These are phyloP conservation scores for Echinosophora koreensis DNA, from an alignment of 306 rosid genomes.

Conservation along the genomic window DNA sequence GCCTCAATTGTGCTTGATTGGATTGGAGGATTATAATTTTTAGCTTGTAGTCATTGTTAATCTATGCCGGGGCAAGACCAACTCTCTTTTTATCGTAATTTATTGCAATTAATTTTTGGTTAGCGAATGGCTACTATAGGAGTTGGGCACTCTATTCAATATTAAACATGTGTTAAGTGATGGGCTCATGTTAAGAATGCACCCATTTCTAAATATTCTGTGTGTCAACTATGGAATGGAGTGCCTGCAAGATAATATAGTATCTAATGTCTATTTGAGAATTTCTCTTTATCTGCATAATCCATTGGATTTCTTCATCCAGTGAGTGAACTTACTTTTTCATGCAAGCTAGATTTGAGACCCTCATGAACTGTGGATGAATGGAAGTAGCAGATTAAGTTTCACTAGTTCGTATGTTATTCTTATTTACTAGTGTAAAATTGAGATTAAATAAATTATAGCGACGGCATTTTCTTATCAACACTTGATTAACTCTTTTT, in stretches of 20 bases:
- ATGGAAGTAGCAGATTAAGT: neutral
- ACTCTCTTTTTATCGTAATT: slow-evolving; percentile 1
- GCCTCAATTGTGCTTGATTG: neutral
- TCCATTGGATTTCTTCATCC: no score
- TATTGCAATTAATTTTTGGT: neutral
- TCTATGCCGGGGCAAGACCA: neutral
- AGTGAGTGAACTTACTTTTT: neutral
- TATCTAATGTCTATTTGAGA: no score
- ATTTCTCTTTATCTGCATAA: neutral
- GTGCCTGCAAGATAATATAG: neutral
- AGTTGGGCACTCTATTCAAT: neutral
- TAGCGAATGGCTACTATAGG: neutral
- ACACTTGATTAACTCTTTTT: no score
- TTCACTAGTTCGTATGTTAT: neutral
- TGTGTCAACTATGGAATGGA: neutral
- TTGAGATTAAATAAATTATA: no score
- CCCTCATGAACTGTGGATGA: neutral
- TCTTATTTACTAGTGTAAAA: no score
- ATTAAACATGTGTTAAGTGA: neutral
- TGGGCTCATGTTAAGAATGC: neutral
- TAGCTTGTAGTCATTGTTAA: neutral
- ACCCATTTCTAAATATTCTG: neutral
- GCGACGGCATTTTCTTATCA: no score
- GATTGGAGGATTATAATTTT: neutral
- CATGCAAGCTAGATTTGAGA: neutral